phyloP scores from a whole-genome alignment of 2,329 filamentous ascomycete species.

The Exophiala viscosa region DNA sequence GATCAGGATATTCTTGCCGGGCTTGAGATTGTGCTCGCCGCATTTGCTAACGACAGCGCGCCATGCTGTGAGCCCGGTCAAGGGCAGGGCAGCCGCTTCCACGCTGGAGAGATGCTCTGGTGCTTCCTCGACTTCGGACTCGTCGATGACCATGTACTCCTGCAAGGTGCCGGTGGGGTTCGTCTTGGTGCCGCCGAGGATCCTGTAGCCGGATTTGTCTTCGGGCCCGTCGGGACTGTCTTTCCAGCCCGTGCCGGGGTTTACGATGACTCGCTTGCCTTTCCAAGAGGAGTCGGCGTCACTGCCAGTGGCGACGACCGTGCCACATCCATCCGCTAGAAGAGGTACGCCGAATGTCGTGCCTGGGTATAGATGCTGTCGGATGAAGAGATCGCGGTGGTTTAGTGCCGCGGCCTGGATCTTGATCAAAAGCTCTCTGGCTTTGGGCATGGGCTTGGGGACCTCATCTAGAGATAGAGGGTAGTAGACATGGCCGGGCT shows the following conservation, averaged over 20 bases:
- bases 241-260: conserved; percentile 75
- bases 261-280: conserved; percentile 70
- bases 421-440: conserved; percentile 68
- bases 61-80: conserved; percentile 86
- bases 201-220: conserved; percentile 52
- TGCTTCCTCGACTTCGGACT: conserved; percentile 69
- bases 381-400: conserved; percentile 92
- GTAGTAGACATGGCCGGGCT: conserved; percentile 79
- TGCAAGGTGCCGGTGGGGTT: conserved; percentile 67
- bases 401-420: conserved; percentile 81
- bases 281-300: conserved; percentile 55
- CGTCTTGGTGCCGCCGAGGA: conserved; percentile 65
- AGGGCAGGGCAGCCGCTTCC: conserved; percentile 78
- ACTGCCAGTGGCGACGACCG: conserved; percentile 63
- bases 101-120: conserved; percentile 67
- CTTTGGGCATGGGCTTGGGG: conserved; percentile 60
- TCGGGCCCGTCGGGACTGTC: conserved; percentile 71
- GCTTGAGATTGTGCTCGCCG: conserved; percentile 35
- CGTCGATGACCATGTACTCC: conserved; percentile 67
- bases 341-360: conserved; percentile 75
- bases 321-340: conserved; percentile 76
- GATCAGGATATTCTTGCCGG: conserved; percentile 71
- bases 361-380: conserved; percentile 84
- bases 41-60: conserved; percentile 78
- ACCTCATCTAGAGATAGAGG: conserved; percentile 54